Evolutionary conservation across 257 asterid genomes (phyloP).

Genomic region (Scutellaria barbata): DNA sequence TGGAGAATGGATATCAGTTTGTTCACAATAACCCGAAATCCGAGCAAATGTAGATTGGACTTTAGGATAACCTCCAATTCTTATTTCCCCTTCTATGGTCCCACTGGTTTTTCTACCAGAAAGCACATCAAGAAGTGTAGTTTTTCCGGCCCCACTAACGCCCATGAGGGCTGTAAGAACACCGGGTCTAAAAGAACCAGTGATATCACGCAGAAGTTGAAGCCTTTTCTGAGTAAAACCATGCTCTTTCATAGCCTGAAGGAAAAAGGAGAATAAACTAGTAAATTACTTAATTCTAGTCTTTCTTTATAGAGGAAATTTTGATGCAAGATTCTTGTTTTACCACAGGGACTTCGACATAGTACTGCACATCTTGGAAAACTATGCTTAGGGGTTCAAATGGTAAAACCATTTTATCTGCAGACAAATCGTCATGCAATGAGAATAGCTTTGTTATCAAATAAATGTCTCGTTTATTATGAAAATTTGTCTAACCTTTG

Average conservation of each 20-base stretch:
- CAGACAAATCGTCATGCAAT: conserved; percentile 15
- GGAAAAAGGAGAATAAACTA: conserved; percentile 2
- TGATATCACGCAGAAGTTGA: conserved; percentile 50
- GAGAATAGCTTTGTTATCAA: conserved; percentile 14
- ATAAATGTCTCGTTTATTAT: neutral
- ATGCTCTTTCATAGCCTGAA: conserved; percentile 53
- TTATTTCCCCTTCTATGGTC: conserved; percentile 52
- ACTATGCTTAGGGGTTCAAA: conserved; percentile 54
- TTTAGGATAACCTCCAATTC: conserved; percentile 61
- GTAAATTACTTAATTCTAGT: neutral
- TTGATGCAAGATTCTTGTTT: conserved; percentile 5
- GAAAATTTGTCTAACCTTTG: conserved; percentile 36
- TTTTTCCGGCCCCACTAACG: conserved; percentile 73
- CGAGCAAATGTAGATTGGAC: conserved; percentile 60
- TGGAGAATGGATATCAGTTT: conserved; percentile 62
- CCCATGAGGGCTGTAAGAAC: conserved; percentile 67
- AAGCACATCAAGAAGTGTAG: conserved; percentile 64
- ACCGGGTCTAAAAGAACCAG: conserved; percentile 58
- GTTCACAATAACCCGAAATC: conserved; percentile 61
- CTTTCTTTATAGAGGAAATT: conserved; percentile 12
- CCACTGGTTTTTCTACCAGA: conserved; percentile 65
- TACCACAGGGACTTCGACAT: conserved; percentile 58
- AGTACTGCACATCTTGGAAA: conserved; percentile 60
- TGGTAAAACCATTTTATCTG: conserved; percentile 51
- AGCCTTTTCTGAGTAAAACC: conserved; percentile 49